phyloP scores from a whole-genome alignment of 192 early-diverging fungal genomes.

The Diversispora epigaea region DNA sequence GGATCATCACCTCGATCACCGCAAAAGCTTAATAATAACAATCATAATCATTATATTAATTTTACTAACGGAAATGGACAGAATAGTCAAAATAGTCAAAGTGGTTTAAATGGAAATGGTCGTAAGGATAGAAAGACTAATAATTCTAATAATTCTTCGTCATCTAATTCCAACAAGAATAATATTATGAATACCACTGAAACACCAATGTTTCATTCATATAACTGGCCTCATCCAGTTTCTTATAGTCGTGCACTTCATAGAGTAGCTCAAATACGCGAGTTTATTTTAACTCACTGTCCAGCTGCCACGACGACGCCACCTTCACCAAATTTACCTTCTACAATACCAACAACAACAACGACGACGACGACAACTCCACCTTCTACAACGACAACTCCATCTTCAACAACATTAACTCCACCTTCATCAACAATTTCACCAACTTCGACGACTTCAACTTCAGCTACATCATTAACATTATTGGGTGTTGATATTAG shows the following conservation, averaged over 20 bases:
- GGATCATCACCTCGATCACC: not conserved
- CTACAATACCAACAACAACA: no score
- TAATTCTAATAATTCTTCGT: not conserved
- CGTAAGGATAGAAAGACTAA: not conserved
- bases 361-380: no score
- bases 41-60: no score
- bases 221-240: constrained; percentile 1
- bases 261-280: not conserved
- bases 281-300: constrained; percentile 19
- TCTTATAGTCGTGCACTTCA: not conserved
- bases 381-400: no score
- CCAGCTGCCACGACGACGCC: not conserved
- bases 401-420: no score
- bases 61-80: no score
- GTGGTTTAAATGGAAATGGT: not conserved
- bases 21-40: not conserved
- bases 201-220: not conserved
- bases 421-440: no score
- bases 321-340: no score
- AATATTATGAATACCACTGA: not conserved
- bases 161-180: not conserved
- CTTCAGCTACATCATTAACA: no score
- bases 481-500: no score
- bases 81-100: not conserved
- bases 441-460: no score